A percentile compares a stretch with the other conserved stretches of the same genome.
Evolutionary conservation across 164 flowering plant species (phyloP).

Genomic region (Macadamia tetraphylla): DNA sequence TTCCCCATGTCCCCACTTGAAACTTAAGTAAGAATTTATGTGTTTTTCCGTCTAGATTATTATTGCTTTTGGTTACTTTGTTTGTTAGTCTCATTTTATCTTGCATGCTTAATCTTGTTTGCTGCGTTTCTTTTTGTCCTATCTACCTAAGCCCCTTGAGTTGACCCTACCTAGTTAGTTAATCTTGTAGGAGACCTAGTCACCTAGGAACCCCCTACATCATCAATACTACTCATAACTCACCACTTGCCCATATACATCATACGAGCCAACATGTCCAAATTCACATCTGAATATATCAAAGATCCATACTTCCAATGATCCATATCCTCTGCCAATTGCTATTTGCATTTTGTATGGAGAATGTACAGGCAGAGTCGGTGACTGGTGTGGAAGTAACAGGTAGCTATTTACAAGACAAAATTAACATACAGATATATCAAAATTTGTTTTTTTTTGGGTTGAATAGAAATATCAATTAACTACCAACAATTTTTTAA

Average conservation of each 20-base stretch:
- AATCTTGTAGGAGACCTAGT: too few species aligned
- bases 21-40: too few species aligned
- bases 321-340: constrained; percentile 87
- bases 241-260: constrained; percentile 75
- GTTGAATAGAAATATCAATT: not conserved
- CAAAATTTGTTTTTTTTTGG: too few species aligned
- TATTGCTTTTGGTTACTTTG: too few species aligned
- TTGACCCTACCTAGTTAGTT: too few species aligned
- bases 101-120: too few species aligned
- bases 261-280: constrained; percentile 39
- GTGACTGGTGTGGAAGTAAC: constrained; percentile 38
- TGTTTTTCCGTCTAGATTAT: too few species aligned
- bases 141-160: too few species aligned
- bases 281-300: constrained; percentile 31
- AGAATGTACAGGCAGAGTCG: constrained; percentile 33
- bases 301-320: constrained; percentile 64
- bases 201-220: too few species aligned
- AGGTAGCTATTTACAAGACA: constrained; percentile 32
- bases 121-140: too few species aligned
- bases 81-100: too few species aligned
- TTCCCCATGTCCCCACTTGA: too few species aligned
- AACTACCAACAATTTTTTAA: not conserved
- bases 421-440: constrained; percentile 1
- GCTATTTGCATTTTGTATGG: constrained; percentile 51
- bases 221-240: constrained; percentile 21